Evolutionary conservation across 345 rosid species (phyloP), one percentile per base, ranked within the genome.

Genomic region (Lumnitzera littorea): DNA sequence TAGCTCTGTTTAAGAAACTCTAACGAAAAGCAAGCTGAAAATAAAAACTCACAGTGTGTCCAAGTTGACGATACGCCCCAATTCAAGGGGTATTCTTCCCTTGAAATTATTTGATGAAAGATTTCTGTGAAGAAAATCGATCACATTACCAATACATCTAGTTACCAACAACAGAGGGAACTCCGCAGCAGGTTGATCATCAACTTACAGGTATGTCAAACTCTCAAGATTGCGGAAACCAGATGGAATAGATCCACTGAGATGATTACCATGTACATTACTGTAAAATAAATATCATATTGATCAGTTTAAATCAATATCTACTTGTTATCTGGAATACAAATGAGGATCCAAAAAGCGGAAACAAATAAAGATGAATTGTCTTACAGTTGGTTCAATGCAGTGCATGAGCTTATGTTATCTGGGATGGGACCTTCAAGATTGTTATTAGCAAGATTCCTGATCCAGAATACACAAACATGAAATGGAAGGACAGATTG

Each of bases 381-480:
- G 50, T 62, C 53, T 50, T 82, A 95, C 99, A 95, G 81, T 56
- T 86, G 95, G 73, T 95, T 95, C 66, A 95, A 62, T 17, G 99
- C 97, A 12, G 82, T 82, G 77, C 99, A 95, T 5, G 74, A 84
- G 71, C 99, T 86, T 48, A 95, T 79, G 69, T 86, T 76, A 14
- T 72, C 73, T 2, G 99, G 96, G 76, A 95, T 88, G 2, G 95
- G 87, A 51, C 99, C 99, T 61, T 77, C 86, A 54, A 95, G 81
- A 41, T 67, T 56, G 65, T 95, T 95, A 72, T 83, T 85, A 12
- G 95, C 97, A 67, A 95, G 95, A 77, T 95, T 94, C 79, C 99
- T 94, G 63, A 15, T 12, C 55, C 52, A 67, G 5, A 11, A n/a
- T 51, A 53, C 0, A 48, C 36, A 29, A 15, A 4, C 17, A 2